phyloP scores from a whole-genome alignment of 2,329 filamentous ascomycete species.

The Hymenoscyphus linearis region DNA sequence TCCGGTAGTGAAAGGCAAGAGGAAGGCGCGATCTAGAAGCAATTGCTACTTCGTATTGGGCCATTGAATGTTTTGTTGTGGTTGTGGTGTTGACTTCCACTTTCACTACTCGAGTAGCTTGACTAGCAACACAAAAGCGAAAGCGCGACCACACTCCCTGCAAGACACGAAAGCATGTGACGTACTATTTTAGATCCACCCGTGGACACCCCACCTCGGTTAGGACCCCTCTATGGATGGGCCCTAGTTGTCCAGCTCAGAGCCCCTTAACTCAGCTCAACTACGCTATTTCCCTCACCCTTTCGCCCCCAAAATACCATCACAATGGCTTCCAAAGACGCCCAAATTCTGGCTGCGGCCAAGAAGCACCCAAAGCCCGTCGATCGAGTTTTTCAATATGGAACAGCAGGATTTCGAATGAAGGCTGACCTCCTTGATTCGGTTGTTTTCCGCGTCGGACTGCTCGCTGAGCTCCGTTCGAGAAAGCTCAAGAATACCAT shows the following conservation, averaged over 20 bases:
- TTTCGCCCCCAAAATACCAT: neutral
- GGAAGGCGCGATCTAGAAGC: neutral
- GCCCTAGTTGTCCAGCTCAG: neutral
- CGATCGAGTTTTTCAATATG: slow-evolving; percentile 56
- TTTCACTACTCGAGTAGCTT: too few species aligned
- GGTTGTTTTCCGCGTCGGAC: slow-evolving; percentile 86
- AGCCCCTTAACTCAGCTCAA: neutral
- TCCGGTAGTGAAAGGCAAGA: neutral
- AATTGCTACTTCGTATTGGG: neutral
- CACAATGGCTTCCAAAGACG: slow-evolving; percentile 15
- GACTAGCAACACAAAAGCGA: too few species aligned
- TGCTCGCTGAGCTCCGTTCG: slow-evolving; percentile 82
- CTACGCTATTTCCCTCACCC: slow-evolving; percentile 2
- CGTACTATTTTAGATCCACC: neutral
- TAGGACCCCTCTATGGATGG: neutral
- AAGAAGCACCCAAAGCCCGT: slow-evolving; percentile 54
- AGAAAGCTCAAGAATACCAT: slow-evolving; percentile 88
- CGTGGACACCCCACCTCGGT: neutral
- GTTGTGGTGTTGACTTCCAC: neutral
- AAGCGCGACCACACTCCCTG: neutral
- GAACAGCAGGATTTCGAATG: slow-evolving; percentile 65
- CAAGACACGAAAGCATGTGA: neutral
- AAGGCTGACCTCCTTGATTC: slow-evolving; percentile 78
- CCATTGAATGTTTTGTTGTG: neutral
- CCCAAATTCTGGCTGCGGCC: slow-evolving; percentile 53